Conservation (phyloP, 257 asterid genomes). For the Solanum pinnatisectum region DNA sequence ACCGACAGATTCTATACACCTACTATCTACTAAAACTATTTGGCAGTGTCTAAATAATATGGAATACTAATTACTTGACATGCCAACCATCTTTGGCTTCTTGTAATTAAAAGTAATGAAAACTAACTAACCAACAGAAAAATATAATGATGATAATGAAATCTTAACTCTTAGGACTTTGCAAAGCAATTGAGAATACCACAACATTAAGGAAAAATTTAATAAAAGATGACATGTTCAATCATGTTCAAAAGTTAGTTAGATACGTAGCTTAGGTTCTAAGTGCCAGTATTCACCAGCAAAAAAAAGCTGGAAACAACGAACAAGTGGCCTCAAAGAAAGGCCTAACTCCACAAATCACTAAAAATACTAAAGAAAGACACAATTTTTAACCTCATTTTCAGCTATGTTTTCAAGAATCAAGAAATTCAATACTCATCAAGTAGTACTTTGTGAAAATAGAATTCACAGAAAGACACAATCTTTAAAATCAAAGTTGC, state of each 20-base stretch:
- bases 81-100: neutral
- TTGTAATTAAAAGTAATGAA: neutral
- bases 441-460: neutral
- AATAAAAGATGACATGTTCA: neutral
- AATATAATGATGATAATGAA: slow-evolving; percentile 16
- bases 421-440: neutral
- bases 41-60: neutral
- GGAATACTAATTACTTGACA: neutral
- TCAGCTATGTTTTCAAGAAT: neutral
- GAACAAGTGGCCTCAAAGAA: neutral
- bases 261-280: slow-evolving; percentile 5
- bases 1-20: slow-evolving; percentile 29
- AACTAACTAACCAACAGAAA: neutral
- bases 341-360: neutral
- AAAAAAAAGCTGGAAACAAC: neutral
- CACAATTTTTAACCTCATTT: neutral
- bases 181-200: neutral
- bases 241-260: neutral
- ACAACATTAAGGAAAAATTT: neutral
- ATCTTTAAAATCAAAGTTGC: neutral
- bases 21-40: neutral
- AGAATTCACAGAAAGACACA: neutral
- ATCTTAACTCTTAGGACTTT: neutral
- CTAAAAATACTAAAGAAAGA: neutral
- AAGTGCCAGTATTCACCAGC: neutral